Base-by-base conservation (phyloP, 371 early-diverging fungal genomes). In the Lichtheimia ornata region DNA sequence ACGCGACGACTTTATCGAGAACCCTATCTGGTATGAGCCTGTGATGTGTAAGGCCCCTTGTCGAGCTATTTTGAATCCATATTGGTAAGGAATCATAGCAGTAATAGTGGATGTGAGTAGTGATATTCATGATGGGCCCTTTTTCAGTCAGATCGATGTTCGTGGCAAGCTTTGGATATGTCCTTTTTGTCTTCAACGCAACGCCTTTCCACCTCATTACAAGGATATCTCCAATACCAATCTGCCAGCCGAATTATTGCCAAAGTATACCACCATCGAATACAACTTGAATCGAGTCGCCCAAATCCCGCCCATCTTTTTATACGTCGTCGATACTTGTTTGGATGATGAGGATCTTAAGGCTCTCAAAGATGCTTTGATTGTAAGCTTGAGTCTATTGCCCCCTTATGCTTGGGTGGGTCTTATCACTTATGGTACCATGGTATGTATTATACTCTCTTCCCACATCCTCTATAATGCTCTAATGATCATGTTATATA, bases 291-390 rank as follows among this genome's bases (percentile, higher is more conserved):
- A 85, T 40, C 79, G 90, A 20, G 81, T 81, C 56, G 90, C 97
- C 45, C 86, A 90, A 20, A 84, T 93, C 50, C 96, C 97, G 30
- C 97, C 98, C 35, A 90, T 99, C 62, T 99, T 99, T 74, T 82
- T 99, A 60, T 98, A 94, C 76, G 95, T 99, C 30, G 96, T 99
- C 20, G 99, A 99, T 76, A 97, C 96, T 4, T 99, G 99, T 73
- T 83, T 98, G 41, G 88, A 94, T 57, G 97, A 98, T 59, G 93
- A 93, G 13, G 98, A 99, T 74, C 87, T 99, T 59, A 92, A 94
- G 77, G 95, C 98, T 3, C 81, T 99, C 49, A 97, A 95, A 72
- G 96, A 99, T 59, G 86, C 97, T 12, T 74, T 99, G 49, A 89
- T 96, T 40, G 89, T 94, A 50, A 89, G 93, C 59, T 77, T 99